A percentile compares a stretch with the other conserved stretches of the same genome.
Conservation (phyloP, 2,329 filamentous ascomycete genomes). For the Aureobasidium sp. region DNA sequence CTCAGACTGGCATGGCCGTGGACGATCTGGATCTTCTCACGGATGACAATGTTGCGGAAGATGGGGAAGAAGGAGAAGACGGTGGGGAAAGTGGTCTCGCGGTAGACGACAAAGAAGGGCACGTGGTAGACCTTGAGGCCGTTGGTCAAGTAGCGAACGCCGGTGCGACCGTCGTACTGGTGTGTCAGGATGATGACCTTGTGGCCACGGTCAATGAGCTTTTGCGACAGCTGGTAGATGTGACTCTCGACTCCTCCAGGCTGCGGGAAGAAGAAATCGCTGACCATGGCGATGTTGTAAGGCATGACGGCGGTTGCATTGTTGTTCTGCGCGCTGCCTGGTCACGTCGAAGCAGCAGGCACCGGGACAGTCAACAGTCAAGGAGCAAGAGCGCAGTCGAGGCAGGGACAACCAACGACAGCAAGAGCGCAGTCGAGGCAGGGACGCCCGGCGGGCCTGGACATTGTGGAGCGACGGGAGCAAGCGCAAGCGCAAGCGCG, state of each 20-base stretch:
- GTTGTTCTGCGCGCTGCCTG: not conserved
- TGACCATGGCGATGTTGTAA: constrained; percentile 81
- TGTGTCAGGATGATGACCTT: constrained; percentile 98
- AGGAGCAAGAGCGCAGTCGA: not conserved
- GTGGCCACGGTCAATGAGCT: constrained; percentile 93
- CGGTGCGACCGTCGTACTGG: constrained; percentile 81
- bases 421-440: not conserved
- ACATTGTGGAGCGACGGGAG: not conserved
- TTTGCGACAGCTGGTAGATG: constrained; percentile 94
- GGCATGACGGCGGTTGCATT: constrained; percentile 39
- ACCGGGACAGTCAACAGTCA: not conserved
- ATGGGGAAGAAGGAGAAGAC: constrained; percentile 98
- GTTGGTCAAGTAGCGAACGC: constrained; percentile 91
- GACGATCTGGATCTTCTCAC: constrained; percentile 92
- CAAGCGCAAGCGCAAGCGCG: not conserved
- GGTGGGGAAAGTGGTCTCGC: constrained; percentile 85
- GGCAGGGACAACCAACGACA: not conserved
- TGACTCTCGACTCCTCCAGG: constrained; percentile 93
- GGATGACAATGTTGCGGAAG: constrained; percentile 91
- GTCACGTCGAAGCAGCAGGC: not conserved
- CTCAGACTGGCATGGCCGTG: constrained; percentile 95
- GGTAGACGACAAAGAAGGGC: constrained; percentile 92
- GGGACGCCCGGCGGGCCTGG: not conserved
- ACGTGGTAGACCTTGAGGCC: constrained; percentile 97
- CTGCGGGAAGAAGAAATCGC: constrained; percentile 99